Percentiles rank a stretch among this genome's conserved stretches.
phyloP scores from a whole-genome alignment of 2,329 filamentous ascomycete species.

The Albophoma yamanashiensis region DNA sequence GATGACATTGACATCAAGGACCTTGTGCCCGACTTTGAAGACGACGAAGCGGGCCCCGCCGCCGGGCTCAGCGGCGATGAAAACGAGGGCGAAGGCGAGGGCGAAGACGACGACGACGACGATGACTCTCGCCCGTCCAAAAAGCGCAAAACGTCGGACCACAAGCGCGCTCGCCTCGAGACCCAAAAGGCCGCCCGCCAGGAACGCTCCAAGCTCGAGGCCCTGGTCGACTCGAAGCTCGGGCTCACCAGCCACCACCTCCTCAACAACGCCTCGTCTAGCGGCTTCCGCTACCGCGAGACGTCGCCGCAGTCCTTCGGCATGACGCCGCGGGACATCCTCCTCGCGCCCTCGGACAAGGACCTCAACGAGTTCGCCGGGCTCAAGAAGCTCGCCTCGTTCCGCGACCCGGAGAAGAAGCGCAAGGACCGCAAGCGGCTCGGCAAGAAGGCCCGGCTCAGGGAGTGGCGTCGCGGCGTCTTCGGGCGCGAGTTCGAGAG shows the following conservation, averaged over 20 bases:
- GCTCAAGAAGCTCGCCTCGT: slow-evolving; percentile 87
- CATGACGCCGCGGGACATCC: slow-evolving; percentile 79
- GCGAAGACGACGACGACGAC: slow-evolving; percentile 30
- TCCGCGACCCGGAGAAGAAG: slow-evolving; percentile 84
- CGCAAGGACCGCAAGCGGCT: slow-evolving; percentile 76
- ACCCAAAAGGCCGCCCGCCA: slow-evolving; percentile 64
- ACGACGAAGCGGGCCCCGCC: slow-evolving; percentile 42
- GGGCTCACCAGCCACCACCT: slow-evolving; percentile 58
- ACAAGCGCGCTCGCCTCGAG: slow-evolving; percentile 46
- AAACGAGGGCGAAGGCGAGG: slow-evolving; percentile 20
- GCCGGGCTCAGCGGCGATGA: slow-evolving; percentile 41
- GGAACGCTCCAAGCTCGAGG: slow-evolving; percentile 75
- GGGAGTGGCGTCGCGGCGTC: slow-evolving; percentile 68
- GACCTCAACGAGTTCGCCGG: slow-evolving; percentile 85
- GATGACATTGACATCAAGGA: slow-evolving; percentile 97
- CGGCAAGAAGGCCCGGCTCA: slow-evolving; percentile 82
- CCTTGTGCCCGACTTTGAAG: slow-evolving; percentile 76
- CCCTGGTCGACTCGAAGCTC: slow-evolving; percentile 72
- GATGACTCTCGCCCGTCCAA: slow-evolving; percentile 38
- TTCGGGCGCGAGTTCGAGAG: slow-evolving; percentile 50
- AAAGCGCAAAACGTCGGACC: slow-evolving; percentile 48
- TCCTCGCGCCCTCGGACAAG: slow-evolving; percentile 74
- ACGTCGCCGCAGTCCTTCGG: slow-evolving; percentile 86
- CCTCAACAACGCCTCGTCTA: slow-evolving; percentile 28
- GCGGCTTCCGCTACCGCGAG: slow-evolving; percentile 79